Percentiles rank a stretch among this genome's conserved stretches.
Evolutionary conservation across 768 basidiomycete genomes (phyloP).

Genomic region (Kwoniella sp.): DNA sequence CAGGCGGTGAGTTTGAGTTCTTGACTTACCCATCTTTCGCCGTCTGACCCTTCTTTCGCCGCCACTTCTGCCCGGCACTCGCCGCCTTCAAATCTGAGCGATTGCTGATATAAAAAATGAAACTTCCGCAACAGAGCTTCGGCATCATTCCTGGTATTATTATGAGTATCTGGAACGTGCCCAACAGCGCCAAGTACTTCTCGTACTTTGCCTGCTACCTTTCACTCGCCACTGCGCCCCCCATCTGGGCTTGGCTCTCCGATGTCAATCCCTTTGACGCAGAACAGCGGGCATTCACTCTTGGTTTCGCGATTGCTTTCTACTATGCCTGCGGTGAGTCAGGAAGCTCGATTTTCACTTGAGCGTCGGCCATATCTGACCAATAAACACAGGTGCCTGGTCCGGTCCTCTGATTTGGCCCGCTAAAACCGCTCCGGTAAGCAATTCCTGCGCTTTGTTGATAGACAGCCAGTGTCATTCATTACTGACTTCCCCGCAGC

Average conservation of each 20-base stretch:
- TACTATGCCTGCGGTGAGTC: conserved; percentile 46
- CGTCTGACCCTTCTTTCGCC: too few species aligned
- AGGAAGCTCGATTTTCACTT: too few species aligned
- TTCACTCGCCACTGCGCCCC: conserved; percentile 43
- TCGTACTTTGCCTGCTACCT: conserved; percentile 43
- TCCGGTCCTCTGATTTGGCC: conserved; percentile 50
- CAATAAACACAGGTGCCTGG: conserved; percentile 32
- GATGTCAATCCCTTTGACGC: conserved; percentile 50
- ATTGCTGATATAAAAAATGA: too few species aligned
- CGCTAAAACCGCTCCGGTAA: conserved; percentile 34
- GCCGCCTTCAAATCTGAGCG: too few species aligned
- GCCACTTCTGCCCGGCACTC: too few species aligned
- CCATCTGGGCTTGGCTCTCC: conserved; percentile 49
- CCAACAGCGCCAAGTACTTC: conserved; percentile 47
- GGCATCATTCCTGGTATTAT: conserved; percentile 48
- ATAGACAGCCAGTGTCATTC: too few species aligned
- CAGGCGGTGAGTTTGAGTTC: conserved; percentile 25
- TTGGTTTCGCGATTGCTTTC: conserved; percentile 43
- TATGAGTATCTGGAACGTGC: conserved; percentile 49
- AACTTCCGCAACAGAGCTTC: conserved; percentile 11
- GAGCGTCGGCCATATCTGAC: too few species aligned
- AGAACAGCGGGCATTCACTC: conserved; percentile 48
- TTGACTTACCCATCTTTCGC: too few species aligned
- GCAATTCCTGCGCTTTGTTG: neutral
- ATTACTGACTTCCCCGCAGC: conserved; percentile 9